A percentile compares a stretch with the other conserved stretches of the same genome.
phyloP scores from a whole-genome alignment of 2,329 filamentous ascomycete species.

The Trichoderma sp. region DNA sequence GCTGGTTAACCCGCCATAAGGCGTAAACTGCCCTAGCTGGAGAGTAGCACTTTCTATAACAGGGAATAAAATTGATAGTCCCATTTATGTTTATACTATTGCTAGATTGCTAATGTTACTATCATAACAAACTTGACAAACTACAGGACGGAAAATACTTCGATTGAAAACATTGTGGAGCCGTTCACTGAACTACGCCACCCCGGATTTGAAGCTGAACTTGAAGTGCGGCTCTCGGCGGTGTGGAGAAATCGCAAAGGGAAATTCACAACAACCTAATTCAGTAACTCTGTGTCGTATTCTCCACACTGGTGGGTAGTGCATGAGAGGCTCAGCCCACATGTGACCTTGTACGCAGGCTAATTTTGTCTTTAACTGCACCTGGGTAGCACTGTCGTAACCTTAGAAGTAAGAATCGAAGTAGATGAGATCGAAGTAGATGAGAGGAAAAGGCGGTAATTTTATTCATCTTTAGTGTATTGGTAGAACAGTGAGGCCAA shows the following conservation, averaged over 20 bases:
- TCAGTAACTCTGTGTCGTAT: not conserved
- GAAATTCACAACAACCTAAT: not conserved
- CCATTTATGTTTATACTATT: not conserved
- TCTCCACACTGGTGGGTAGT: not conserved
- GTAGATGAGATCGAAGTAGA: not conserved
- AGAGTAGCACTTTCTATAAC: not conserved
- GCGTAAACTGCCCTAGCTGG: not conserved
- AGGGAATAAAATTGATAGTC: not conserved
- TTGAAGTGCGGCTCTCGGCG: not conserved
- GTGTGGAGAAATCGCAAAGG: not conserved
- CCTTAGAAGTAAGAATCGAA: not conserved
- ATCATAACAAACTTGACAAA: not conserved
- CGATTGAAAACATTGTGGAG: not conserved
- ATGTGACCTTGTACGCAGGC: not conserved
- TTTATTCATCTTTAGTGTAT: too few relatives aligned
- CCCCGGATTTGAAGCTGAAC: not conserved
- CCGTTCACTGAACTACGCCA: not conserved
- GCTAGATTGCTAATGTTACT: not conserved
- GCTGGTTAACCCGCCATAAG: not conserved
- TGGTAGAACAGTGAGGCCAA: not conserved
- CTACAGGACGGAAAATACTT: not conserved
- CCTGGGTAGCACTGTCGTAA: not conserved
- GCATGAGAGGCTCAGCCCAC: not conserved
- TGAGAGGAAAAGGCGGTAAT: too few relatives aligned
- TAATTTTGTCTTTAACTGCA: not conserved